Evolutionary conservation across 257 asterid species (phyloP), one percentile per base, ranked within the genome.

Genomic region (Solanum okadae): DNA sequence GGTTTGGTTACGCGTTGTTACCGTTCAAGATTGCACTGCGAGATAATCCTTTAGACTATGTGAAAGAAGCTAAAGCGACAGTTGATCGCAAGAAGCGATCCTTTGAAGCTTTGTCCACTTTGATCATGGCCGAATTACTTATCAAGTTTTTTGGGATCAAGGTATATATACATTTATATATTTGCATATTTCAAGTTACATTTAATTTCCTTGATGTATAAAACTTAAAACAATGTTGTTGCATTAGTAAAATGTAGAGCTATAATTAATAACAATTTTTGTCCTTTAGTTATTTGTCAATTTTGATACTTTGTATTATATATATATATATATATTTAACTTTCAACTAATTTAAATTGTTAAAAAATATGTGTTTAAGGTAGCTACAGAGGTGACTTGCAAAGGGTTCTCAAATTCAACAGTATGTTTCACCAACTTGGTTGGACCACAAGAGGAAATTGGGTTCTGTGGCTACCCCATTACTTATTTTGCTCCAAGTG

Each of bases 391-490:
- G 49, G 38, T 70, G 5, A 86, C 68, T 6, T n/a, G 25, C 2
- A 79, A 16, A 42, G 67, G 34, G 49, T 38, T 87, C 49, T 63
- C 72, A 49, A 40, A 79, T 71, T 10, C 89, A 65, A 87, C 89
- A 78, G 13, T 87, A 67, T 87, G 89, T 22, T 87, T 87, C 86
- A 46, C 87, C 33, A 87, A 87, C 14, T n/a, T 87, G 65, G 89
- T 87, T 78, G 89, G 89, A 37, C 89, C 87, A 31, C 71, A 87
- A 13, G 89, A 87, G 38, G 89, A 87, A 78, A 78, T 87, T 84
- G 75, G 89, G 5, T 76, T 87, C 31, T 76, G 77, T 87, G 89
- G 86, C 5, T 11, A 76, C 9, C 89, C 89, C 46, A 63, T 87
- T 15, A 42, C 78, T 61, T 87, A 52, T 77, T 65, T 87, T 63